A percentile compares a stretch with the other conserved stretches of the same genome.
Evolutionary conservation across 495 filamentous ascomycete genomes (phyloP).

Genomic region (Staphylotrichum tortipilum): DNA sequence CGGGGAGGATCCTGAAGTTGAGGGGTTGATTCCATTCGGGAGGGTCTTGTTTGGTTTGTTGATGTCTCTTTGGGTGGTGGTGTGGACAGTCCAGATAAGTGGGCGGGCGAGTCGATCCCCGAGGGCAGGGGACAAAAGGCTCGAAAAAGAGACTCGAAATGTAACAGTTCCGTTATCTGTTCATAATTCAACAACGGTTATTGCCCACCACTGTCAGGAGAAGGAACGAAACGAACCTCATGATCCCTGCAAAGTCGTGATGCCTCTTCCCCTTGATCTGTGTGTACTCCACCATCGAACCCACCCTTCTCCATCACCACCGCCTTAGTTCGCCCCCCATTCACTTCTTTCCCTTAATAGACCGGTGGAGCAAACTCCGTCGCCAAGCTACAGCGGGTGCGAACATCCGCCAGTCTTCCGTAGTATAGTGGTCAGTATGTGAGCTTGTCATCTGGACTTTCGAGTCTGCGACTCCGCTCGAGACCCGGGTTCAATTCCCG

Average conservation of each 20-base stretch:
- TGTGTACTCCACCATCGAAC: too few species aligned
- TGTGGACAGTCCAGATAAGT: background rate
- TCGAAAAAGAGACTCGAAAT: too few species aligned
- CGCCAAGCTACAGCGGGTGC: conserved; percentile 3
- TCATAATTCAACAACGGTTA: too few species aligned
- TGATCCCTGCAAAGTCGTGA: background rate
- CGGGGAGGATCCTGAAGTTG: conserved; percentile 25
- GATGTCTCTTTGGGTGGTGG: background rate
- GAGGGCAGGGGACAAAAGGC: too few species aligned
- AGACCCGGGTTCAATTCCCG: conserved; percentile 11
- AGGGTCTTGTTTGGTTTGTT: too few species aligned
- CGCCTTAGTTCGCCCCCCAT: too few species aligned
- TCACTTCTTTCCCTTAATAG: background rate
- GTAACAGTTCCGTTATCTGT: too few species aligned
- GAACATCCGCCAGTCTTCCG: conserved; percentile 4
- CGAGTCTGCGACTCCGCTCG: background rate
- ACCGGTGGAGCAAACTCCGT: background rate
- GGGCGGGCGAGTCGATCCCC: too few species aligned
- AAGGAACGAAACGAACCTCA: too few species aligned
- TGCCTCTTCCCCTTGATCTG: background rate
- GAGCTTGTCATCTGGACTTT: conserved; percentile 7
- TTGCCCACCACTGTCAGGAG: too few species aligned
- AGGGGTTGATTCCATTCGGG: too few species aligned
- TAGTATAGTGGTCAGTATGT: conserved; percentile 15
- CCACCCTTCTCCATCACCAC: too few species aligned